Conservation (phyloP, 768 basidiomycete genomes). For the Neoboletus subvelutipes region DNA sequence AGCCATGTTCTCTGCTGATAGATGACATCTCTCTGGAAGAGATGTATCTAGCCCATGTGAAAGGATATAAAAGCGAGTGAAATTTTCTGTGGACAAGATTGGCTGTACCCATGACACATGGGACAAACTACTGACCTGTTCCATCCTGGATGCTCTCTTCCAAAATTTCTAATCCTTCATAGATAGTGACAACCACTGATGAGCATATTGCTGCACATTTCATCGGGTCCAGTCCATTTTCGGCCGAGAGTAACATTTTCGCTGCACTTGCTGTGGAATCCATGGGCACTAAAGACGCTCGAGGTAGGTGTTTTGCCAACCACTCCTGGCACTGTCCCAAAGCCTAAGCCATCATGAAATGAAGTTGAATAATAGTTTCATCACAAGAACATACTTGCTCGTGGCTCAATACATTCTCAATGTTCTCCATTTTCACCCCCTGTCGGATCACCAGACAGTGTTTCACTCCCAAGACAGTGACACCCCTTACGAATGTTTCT, state of each 20-base stretch:
- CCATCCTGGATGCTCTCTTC: slow-evolving; percentile 63
- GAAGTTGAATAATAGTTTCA: background rate
- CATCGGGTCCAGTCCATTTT: slow-evolving; percentile 39
- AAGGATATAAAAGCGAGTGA: slow-evolving; percentile 68
- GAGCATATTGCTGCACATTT: slow-evolving; percentile 77
- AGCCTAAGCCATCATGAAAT: slow-evolving; percentile 46
- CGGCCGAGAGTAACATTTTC: slow-evolving; percentile 33
- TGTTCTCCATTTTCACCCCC: slow-evolving; percentile 54
- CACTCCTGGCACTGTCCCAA: slow-evolving; percentile 76
- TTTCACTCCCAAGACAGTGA: slow-evolving; percentile 56
- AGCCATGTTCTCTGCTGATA: slow-evolving; percentile 29
- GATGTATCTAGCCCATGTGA: slow-evolving; percentile 35
- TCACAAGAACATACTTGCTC: slow-evolving; percentile 57
- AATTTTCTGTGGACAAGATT: slow-evolving; percentile 48
- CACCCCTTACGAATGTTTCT: slow-evolving; percentile 56
- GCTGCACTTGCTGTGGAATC: slow-evolving; percentile 77
- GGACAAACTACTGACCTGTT: slow-evolving; percentile 14
- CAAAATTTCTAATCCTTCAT: slow-evolving; percentile 61
- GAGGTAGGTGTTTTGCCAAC: slow-evolving; percentile 51
- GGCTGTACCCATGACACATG: background rate
- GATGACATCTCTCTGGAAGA: slow-evolving; percentile 28
- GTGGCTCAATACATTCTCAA: slow-evolving; percentile 68
- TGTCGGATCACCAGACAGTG: slow-evolving; percentile 68
- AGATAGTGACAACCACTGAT: slow-evolving; percentile 55
- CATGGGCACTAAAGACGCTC: slow-evolving; percentile 52